Evolutionary conservation across 352 stramenopile species (phyloP), one percentile per base, ranked within the genome.

Genomic region (Saprolegnia diclina): DNA sequence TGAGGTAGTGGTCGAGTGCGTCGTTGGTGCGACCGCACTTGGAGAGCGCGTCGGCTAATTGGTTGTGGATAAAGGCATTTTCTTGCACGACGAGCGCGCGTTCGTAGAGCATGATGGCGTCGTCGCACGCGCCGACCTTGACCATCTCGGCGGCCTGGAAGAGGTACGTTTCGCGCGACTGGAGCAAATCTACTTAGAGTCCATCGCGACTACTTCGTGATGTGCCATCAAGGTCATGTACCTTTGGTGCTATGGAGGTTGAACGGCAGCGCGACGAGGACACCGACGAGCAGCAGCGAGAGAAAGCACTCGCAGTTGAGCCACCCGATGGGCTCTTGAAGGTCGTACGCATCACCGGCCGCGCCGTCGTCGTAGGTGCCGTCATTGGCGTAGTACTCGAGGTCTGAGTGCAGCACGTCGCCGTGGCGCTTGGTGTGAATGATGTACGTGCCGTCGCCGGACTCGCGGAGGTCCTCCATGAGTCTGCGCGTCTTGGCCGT

Each of bases 271-370:
- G 72, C 72, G 14, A 71, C 69, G 21, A 77, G 69, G 10, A 77
- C 44, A 56, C 69, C 72, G 24, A 77, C 70, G 24, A 77, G 50
- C 22, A 77, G 53, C 24, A 77, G 64, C n/a, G 72, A 77, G 18
- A 77, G 66, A 59, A 77, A 73, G 42, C 72, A 77, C 53, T 77
- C 72, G 38, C 72, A 77, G 56, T 77, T 77, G 16, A 77, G 53
- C 72, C 72, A 77, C 22, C 69, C 61, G 24, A 72, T 40, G 38
- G 13, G 35, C 21, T 54, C 48, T 6, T 66, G 57, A 4, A 54
- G 21, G 57, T 66, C 57, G 38, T 66, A 54, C 5, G 16, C 1
- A 22, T 29, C 55, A 11, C 29, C 55, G 21, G 10, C 57, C 24
- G 18, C 1, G 37, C 40, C 57, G 40, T 21, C 21, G 57, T 48